Base-by-base conservation (phyloP, 257 asterid genomes). In the Ajuga chamaepitys region DNA sequence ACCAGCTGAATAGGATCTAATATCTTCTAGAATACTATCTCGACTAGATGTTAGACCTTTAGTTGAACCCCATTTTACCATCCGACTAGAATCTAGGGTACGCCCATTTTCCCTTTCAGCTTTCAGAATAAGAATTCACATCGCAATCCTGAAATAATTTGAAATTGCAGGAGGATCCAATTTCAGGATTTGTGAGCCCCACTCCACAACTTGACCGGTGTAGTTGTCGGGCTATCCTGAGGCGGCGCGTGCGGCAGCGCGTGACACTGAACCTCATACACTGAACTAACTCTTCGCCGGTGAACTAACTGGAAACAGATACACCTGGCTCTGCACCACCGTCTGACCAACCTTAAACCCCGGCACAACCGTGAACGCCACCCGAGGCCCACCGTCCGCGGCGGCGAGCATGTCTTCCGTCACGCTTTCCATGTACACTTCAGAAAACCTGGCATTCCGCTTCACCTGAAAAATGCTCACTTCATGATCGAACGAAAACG, bases 291-390 rank as follows among this genome's bases (percentile, higher is more conserved):
- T 60, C 53, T 68, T 71, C 32, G 61, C 69, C 58, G 80, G 81
- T 21, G 82, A 61, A 13, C 34, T 71, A 16, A 63, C 67, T 35
- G 82, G 83, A 32, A 72, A 63, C 42, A 90, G 66, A 63, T 94
- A 94, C 6, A 94, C 99, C 83, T 88, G 97, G 77, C 99, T 83
- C 74, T 88, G 98, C 7, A 94, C 88, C 81, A 90, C 95, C 64
- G 84, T 76, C 48, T 62, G 76, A 0, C 99, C 98, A 3, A 90
- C 83, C 50, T 72, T 82, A 54, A 94, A 90, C 12, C 99, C 99
- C 9, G 98, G 99, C 20, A 90, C 97, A 71, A 94, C 99, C 78
- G 90, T 81, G 73, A 90, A 94, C 16, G 88, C 95, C 81, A 83
- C 99, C 79, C 74, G 66, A 28, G 70, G 63, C 0, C 76, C 92